Evolutionary conservation across 495 filamentous ascomycete species (phyloP).

Genomic region (Cairneyella variabilis): DNA sequence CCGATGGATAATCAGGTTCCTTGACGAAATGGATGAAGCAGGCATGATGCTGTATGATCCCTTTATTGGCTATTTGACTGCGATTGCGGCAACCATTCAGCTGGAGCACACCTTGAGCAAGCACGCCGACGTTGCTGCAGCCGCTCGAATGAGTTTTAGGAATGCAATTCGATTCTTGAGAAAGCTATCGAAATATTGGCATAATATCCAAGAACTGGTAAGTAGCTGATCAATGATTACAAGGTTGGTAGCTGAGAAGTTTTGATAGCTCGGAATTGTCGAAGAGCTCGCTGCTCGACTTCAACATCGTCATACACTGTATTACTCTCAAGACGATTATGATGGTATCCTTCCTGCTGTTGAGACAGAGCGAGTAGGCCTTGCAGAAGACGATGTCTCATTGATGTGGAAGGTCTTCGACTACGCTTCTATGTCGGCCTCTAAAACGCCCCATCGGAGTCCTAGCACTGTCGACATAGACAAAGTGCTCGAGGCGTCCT

Average conservation of each 20-base stretch:
- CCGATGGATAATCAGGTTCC: conserved; percentile 11
- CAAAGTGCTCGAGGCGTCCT: neutral
- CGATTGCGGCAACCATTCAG: conserved; percentile 9
- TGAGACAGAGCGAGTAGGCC: conserved; percentile 1
- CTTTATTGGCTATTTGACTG: conserved; percentile 11
- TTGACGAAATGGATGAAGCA: conserved; percentile 18
- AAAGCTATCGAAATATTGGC: conserved; percentile 14
- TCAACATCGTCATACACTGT: conserved; percentile 7
- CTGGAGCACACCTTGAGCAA: conserved; percentile 14
- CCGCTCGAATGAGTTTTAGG: conserved; percentile 3
- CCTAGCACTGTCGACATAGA: neutral
- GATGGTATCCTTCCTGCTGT: conserved; percentile 9
- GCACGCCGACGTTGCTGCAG: conserved; percentile 9
- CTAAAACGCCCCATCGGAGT: neutral
- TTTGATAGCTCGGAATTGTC: conserved; percentile 9
- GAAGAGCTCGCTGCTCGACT: conserved; percentile 10
- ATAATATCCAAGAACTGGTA: conserved; percentile 6
- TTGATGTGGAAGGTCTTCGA: conserved; percentile 17
- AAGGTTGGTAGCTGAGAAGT: neutral
- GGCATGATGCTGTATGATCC: conserved; percentile 16
- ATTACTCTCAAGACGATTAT: conserved; percentile 16
- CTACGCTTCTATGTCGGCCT: conserved; percentile 11
- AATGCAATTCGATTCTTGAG: conserved; percentile 3
- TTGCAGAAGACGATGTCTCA: conserved; percentile 1
- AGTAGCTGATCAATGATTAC: neutral